Conservation (phyloP, 257 asterid genomes). For the Nicotiana undulata region DNA sequence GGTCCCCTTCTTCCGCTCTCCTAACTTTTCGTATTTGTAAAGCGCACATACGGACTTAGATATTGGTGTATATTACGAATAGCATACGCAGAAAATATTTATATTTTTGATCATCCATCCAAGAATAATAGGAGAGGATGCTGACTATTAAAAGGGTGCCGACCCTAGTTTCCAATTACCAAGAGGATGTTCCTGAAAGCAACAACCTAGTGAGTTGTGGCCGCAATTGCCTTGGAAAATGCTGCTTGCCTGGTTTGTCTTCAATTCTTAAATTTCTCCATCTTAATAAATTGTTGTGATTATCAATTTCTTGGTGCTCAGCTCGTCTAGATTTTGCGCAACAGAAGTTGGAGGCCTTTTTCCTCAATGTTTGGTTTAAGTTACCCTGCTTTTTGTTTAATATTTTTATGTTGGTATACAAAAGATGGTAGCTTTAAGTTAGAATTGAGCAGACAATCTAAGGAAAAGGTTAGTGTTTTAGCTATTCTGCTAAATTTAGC, state of each 20-base stretch:
- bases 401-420: not conserved
- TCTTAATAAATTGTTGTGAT: not conserved
- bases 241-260: constrained; percentile 64
- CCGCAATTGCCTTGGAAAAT: constrained; percentile 53
- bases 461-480: not conserved
- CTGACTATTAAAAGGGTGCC: constrained; percentile 71
- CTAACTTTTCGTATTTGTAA: not conserved
- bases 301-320: not conserved
- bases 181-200: constrained; percentile 39
- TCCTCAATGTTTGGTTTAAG: not conserved
- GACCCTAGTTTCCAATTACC: constrained; percentile 59
- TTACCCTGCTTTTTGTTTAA: not conserved
- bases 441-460: not conserved
- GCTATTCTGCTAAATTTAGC: not conserved
- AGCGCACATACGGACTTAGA: not conserved
- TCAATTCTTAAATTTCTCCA: not conserved
- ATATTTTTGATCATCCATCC: not conserved
- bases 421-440: not conserved
- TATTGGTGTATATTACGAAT: not conserved
- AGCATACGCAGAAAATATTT: not conserved
- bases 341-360: not conserved
- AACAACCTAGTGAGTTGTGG: constrained; percentile 34
- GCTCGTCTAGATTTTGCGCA: not conserved
- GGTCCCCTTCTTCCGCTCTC: constrained; percentile 14
- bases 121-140: constrained; percentile 20